These are phyloP conservation scores for Aeschynomene evenia DNA, from an alignment of 306 rosid genomes.

Conservation along the genomic window DNA sequence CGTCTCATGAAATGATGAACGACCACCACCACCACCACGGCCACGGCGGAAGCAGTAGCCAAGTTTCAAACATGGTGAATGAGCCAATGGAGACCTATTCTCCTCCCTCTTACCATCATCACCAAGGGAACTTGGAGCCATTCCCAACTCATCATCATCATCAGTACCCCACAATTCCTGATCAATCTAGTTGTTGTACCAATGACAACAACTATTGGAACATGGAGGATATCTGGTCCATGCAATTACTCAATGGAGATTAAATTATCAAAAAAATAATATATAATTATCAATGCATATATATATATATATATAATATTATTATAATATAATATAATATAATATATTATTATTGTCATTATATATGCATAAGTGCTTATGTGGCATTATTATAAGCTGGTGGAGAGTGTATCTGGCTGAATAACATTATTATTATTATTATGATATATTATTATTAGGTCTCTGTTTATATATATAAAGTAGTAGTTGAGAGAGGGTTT, in stretches of 20 bases:
- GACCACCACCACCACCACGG: background rate
- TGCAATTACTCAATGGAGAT: constrained; percentile 75
- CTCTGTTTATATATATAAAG: constrained; percentile 34
- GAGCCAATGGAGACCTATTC: constrained; percentile 53
- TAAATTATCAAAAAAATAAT: background rate
- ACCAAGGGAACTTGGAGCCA: constrained; percentile 40
- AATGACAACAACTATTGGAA: constrained; percentile 62
- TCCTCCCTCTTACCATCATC: constrained; percentile 36
- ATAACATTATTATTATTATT: background rate
- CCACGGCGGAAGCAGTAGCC: constrained; percentile 51
- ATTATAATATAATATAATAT: background rate
- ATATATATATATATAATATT: background rate
- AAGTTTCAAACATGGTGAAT: constrained; percentile 31
- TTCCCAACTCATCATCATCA: constrained; percentile 28
- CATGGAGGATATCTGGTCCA: constrained; percentile 95
- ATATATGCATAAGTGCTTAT: constrained; percentile 26
- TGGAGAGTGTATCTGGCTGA: constrained; percentile 20
- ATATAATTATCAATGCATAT: background rate
- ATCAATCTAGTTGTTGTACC: constrained; percentile 37
- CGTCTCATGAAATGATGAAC: background rate
- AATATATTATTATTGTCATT: too few relatives aligned
- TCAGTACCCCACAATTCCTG: constrained; percentile 34
- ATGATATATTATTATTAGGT: constrained; percentile 30
- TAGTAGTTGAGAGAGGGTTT: constrained; percentile 19
- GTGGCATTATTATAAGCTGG: constrained; percentile 10